phyloP scores from a whole-genome alignment of 257 asterid species.

The Fraxinus anomala region DNA sequence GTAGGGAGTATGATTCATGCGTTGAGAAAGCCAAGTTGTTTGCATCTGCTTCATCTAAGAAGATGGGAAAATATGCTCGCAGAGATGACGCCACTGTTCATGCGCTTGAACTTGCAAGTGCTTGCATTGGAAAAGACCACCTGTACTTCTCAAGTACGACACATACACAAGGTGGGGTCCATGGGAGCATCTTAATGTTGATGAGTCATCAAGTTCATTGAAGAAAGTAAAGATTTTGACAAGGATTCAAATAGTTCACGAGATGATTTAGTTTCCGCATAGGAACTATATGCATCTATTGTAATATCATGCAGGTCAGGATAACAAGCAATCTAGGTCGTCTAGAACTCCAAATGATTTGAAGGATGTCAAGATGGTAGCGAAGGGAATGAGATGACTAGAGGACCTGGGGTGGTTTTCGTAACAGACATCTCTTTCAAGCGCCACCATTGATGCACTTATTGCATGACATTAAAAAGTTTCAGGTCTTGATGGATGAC shows the following conservation, averaged over 20 bases:
- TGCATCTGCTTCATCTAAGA: slow-evolving; percentile 36
- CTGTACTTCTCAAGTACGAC: slow-evolving; percentile 25
- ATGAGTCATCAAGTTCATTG: slow-evolving; percentile 40
- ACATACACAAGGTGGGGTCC: slow-evolving; percentile 23
- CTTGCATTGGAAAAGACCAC: slow-evolving; percentile 48
- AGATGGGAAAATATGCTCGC: slow-evolving; percentile 52
- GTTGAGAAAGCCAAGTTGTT: slow-evolving; percentile 64
- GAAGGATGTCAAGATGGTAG: slow-evolving; percentile 21
- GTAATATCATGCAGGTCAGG: no score
- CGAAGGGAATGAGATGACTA: slow-evolving; percentile 69
- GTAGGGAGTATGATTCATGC: slow-evolving; percentile 80
- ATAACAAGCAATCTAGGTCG: background rate
- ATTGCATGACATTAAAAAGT: slow-evolving; percentile 61
- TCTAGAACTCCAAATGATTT: background rate
- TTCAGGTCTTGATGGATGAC: slow-evolving; percentile 8
- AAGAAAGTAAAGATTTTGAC: slow-evolving; percentile 40
- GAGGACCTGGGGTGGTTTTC: slow-evolving; percentile 51
- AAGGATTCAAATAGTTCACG: slow-evolving; percentile 14
- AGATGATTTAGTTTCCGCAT: slow-evolving; percentile 42
- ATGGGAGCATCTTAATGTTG: slow-evolving; percentile 23
- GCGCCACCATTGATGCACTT: slow-evolving; percentile 29
- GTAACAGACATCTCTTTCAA: no score
- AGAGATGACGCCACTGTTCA: slow-evolving; percentile 63
- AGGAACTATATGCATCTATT: slow-evolving; percentile 17
- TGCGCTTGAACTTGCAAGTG: slow-evolving; percentile 58